A percentile compares a stretch with the other conserved stretches of the same genome.
Conservation (phyloP, 1,284 basidiomycete genomes). For the Cutaneotrichosporon cyanovorans region DNA sequence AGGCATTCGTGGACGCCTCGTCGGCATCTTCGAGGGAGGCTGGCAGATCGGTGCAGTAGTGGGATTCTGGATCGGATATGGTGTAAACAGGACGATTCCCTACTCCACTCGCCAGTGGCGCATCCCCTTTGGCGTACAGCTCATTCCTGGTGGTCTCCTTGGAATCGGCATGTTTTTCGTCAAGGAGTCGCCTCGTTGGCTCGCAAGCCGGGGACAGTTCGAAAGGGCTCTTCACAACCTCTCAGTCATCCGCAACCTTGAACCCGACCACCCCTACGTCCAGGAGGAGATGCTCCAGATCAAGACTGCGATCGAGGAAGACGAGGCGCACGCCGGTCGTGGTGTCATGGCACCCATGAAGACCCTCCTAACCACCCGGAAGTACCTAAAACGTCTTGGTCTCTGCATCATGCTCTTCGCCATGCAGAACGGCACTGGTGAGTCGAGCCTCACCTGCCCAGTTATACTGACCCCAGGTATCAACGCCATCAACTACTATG, state of each 20-base stretch:
- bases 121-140: conserved; percentile 52
- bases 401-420: background rate
- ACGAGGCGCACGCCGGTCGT: conserved; percentile 16
- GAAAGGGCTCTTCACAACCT: conserved; percentile 47
- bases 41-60: conserved; percentile 40
- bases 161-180: conserved; percentile 48
- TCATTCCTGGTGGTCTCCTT: conserved; percentile 51
- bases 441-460: conserved; percentile 6
- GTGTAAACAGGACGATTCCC: conserved; percentile 41
- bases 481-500: conserved; percentile 23
- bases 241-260: conserved; percentile 46
- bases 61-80: conserved; percentile 50
- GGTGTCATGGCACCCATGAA: too few relatives aligned
- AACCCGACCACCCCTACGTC: conserved; percentile 40
- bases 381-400: conserved; percentile 2
- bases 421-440: conserved; percentile 6
- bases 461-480: conserved; percentile 1
- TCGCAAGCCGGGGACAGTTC: conserved; percentile 48
- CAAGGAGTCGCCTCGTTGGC: conserved; percentile 52
- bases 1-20: conserved; percentile 41
- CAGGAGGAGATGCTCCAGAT: conserved; percentile 40
- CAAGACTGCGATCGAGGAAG: conserved; percentile 27
- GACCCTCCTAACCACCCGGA: conserved; percentile 1
- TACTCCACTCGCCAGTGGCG: conserved; percentile 42
- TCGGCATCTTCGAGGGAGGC: conserved; percentile 51